Conservation (phyloP, 345 rosid genomes). For the Eucalyptus globulus region DNA sequence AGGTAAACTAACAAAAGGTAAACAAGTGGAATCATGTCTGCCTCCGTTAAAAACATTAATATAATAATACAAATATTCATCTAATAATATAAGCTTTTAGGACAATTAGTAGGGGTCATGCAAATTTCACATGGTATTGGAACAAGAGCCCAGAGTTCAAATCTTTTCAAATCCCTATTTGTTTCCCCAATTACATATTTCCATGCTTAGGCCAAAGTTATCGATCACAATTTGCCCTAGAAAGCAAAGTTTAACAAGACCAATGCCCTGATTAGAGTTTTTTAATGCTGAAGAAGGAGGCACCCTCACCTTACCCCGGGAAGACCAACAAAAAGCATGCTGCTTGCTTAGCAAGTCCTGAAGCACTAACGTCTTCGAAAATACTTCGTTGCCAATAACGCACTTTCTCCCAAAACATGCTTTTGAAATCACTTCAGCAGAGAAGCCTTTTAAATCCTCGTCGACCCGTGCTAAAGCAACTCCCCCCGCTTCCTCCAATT, state of each 20-base stretch:
- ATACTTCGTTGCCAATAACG: neutral
- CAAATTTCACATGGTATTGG: no score
- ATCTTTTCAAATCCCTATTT: no score
- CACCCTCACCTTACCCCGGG: neutral
- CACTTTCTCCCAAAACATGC: slow-evolving; percentile 19
- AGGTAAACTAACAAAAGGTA: neutral
- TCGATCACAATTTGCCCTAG: neutral
- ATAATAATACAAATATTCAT: no score
- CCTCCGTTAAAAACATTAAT: neutral
- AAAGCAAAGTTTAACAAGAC: neutral
- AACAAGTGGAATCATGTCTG: neutral
- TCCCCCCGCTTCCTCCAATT: neutral
- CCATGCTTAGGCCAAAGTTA: neutral
- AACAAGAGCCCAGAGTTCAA: no score
- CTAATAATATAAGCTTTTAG: no score
- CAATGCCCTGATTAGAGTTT: neutral
- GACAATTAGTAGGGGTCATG: no score
- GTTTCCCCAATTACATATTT: no score
- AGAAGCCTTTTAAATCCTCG: neutral
- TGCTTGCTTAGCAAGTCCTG: neutral
- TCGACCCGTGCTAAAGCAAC: neutral
- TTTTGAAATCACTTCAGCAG: slow-evolving; percentile 17
- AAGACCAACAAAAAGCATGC: neutral
- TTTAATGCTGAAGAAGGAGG: neutral
- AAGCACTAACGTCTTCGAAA: slow-evolving; percentile 1